Conservation (phyloP, 1,284 basidiomycete species). For the Malassezia pachydermatis region DNA sequence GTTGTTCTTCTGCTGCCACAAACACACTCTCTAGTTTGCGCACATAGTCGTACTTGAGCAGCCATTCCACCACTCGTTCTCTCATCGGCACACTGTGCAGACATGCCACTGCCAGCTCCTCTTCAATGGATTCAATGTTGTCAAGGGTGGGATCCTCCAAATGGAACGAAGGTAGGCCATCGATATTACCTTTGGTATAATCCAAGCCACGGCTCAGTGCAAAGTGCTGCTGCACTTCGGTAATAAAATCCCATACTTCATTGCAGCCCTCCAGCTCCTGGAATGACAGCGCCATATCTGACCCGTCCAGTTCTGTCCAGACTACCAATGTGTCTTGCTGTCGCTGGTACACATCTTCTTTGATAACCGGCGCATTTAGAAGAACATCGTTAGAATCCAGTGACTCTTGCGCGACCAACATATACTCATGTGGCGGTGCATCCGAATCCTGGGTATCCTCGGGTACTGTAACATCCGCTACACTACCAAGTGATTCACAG, state of each 20-base stretch:
- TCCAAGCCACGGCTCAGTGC: constrained; percentile 17
- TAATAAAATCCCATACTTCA: constrained; percentile 95
- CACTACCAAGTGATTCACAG: constrained; percentile 33
- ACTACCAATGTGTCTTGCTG: constrained; percentile 81
- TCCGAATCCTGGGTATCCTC: constrained; percentile 47
- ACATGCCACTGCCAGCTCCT: constrained; percentile 31
- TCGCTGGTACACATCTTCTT: constrained; percentile 46
- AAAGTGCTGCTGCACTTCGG: constrained; percentile 80
- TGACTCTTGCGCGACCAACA: constrained; percentile 39
- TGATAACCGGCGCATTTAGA: constrained; percentile 37
- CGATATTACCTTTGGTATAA: neutral
- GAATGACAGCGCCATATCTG: constrained; percentile 92
- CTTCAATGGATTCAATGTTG: constrained; percentile 46
- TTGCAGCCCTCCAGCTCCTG: constrained; percentile 90
- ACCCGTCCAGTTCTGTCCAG: constrained; percentile 91
- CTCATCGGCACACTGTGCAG: constrained; percentile 53
- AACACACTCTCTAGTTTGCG: constrained; percentile 73
- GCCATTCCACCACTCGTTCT: constrained; percentile 65
- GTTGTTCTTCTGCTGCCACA: constrained; percentile 78
- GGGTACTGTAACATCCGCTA: constrained; percentile 27
- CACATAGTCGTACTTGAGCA: constrained; percentile 64
- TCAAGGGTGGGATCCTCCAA: constrained; percentile 47
- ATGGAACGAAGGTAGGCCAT: neutral
- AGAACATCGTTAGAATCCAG: constrained; percentile 42
- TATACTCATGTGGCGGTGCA: constrained; percentile 25